phyloP scores from a whole-genome alignment of 345 rosid genomes.

The Corchorus olitorius region DNA sequence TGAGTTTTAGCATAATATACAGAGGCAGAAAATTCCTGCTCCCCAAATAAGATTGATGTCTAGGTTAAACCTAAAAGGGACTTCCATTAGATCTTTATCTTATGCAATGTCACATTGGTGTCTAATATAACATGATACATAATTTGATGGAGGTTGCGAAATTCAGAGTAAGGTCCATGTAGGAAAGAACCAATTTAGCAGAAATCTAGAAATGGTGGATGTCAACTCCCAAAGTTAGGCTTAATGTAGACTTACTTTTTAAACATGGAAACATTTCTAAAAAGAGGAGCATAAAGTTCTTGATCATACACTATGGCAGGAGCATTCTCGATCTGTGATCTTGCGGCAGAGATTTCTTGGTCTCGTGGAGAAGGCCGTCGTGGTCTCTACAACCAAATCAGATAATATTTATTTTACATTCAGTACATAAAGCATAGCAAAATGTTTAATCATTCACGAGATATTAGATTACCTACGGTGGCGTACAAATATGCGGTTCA shows the following conservation, averaged over 20 bases:
- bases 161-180: not conserved
- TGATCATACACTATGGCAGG: conserved; percentile 37
- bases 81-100: not conserved
- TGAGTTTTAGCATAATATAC: not conserved
- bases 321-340: conserved; percentile 66
- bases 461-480: conserved; percentile 49
- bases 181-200: conserved; percentile 10
- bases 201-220: not conserved
- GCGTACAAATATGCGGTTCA: conserved; percentile 54
- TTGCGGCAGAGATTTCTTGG: conserved; percentile 66
- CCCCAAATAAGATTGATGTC: not conserved
- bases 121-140: not conserved
- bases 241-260: conserved; percentile 49
- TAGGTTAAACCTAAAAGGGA: not conserved
- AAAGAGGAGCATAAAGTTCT: conserved; percentile 80
- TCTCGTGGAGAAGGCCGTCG: conserved; percentile 75
- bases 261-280: conserved; percentile 84
- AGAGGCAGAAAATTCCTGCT: not conserved
- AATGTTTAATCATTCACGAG: not conserved
- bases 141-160: not conserved
- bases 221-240: not conserved
- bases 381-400: conserved; percentile 62
- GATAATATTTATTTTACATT: conserved; percentile 12
- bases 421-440: not conserved
- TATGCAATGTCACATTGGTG: not conserved